Base-by-base conservation (phyloP, 129 eudicot species). In the Deinandra increscens region DNA sequence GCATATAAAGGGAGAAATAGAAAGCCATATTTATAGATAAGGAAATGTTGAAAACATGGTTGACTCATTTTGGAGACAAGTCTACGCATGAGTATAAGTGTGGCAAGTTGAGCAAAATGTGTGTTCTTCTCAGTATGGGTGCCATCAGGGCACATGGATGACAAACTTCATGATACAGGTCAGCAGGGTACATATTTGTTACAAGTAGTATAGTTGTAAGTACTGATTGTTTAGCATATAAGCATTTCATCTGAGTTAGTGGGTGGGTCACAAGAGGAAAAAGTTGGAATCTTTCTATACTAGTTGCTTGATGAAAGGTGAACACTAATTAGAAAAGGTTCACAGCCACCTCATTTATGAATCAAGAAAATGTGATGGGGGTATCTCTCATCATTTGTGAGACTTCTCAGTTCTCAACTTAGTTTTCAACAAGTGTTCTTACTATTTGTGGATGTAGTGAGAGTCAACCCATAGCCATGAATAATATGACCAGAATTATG, bases 1-100 rank as follows among this genome's bases (percentile, higher is more conserved):
- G 46, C 41, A 3, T 64, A 56, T 75, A 20, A 37, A 39, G 0
- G 20, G 11, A 34, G 64, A 65, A 15, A 13, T 14, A 29, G 22
- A 54, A 58, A 59, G 9, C 11, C 5, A 51, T 56, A 58, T 38
- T 74, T 74, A 74, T 65, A 22, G 71, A 2, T 51, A 45, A 11
- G 12, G 19, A 48, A 71, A 34, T 60, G 51, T 39, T 54, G 64
- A 50, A 19, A 64, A 39, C 18, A 42, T 26, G 44, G 13, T 29
- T 15, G 65, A 31, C 69, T 44, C 19, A 19, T 50, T 54, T 31
- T 2, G 18, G 19, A 58, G 31, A 42, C 75, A 48, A 64, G 78
- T 59, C 38, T 14, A 63, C 17, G 60, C 69, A 44, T 51, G 19
- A 22, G 71, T 19, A 49, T 48, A 51, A 81, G 78, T 75, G 81